A percentile compares a stretch with the other conserved stretches of the same genome.
Conservation (phyloP, 768 basidiomycete genomes). For the Lepiota venenata region DNA sequence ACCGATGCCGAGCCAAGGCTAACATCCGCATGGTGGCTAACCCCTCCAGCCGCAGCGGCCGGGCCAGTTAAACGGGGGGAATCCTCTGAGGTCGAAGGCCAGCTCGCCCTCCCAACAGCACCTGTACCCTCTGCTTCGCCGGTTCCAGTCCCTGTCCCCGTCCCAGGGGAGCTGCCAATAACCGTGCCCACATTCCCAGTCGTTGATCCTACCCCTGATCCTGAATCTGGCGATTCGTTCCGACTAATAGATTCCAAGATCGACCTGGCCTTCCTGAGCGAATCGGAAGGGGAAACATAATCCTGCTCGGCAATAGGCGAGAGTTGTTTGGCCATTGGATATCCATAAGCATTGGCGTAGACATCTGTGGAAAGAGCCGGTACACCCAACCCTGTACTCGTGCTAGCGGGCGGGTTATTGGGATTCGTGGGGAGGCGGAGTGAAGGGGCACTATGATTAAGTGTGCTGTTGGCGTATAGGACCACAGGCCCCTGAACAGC, state of each 20-base stretch:
- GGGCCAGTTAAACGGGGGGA: not conserved
- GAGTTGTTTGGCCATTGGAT: constrained; percentile 41
- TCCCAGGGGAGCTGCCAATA: not conserved
- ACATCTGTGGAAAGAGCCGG: constrained; percentile 21
- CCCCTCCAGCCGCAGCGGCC: not conserved
- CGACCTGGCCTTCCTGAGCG: constrained; percentile 14
- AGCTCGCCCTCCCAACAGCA: not conserved
- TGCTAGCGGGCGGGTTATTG: constrained; percentile 16
- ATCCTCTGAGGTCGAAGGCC: not conserved
- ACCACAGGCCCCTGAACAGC: not conserved
- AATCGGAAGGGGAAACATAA: constrained; percentile 46
- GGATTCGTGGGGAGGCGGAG: not conserved
- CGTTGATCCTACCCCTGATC: not conserved
- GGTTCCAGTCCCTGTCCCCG: not conserved
- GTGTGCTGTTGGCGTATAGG: not conserved
- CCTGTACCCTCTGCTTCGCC: not conserved
- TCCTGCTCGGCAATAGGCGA: constrained; percentile 69
- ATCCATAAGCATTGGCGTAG: constrained; percentile 32
- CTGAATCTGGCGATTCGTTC: constrained; percentile 1
- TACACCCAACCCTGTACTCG: not conserved
- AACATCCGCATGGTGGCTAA: too few relatives aligned
- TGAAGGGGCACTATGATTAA: not conserved
- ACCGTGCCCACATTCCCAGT: not conserved
- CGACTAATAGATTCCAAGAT: constrained; percentile 10
- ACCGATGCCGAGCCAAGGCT: too few relatives aligned